phyloP scores from a whole-genome alignment of 768 basidiomycete species.

The Boletus bicolor region DNA sequence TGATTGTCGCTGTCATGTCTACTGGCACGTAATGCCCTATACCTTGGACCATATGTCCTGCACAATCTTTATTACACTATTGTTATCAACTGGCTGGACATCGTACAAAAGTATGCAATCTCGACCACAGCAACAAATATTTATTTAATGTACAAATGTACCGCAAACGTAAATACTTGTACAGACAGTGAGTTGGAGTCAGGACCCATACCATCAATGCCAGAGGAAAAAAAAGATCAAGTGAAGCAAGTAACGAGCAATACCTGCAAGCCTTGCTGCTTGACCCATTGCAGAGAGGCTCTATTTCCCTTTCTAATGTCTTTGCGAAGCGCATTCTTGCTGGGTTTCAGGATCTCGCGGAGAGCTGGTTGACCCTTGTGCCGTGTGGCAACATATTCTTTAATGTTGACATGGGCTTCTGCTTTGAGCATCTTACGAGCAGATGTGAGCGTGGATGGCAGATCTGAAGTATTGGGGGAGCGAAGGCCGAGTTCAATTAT shows the following conservation, averaged over 20 bases:
- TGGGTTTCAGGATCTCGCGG: constrained; percentile 59
- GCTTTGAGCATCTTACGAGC: constrained; percentile 68
- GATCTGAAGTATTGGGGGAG: constrained; percentile 38
- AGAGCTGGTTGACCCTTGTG: constrained; percentile 61
- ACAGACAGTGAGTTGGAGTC: neutral
- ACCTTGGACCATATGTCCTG: constrained; percentile 13
- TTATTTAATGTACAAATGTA: neutral
- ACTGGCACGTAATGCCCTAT: constrained; percentile 20
- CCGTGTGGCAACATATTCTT: constrained; percentile 68
- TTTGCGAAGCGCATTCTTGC: constrained; percentile 56
- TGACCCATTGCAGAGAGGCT: constrained; percentile 55
- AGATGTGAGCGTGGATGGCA: constrained; percentile 60
- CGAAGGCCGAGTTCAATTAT: constrained; percentile 73
- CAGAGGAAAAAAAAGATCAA: constrained; percentile 14
- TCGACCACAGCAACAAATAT: neutral
- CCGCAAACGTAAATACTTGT: neutral
- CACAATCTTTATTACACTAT: constrained; percentile 1
- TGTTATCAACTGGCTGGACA: neutral
- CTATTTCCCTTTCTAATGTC: constrained; percentile 50
- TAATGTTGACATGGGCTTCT: constrained; percentile 66
- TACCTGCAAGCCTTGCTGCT: constrained; percentile 60
- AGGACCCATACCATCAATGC: neutral
- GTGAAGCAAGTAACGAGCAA: constrained; percentile 53
- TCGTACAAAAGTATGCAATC: neutral
- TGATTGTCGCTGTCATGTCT: neutral